Conservation (phyloP, 768 basidiomycete species). For the Lepiota venenata region DNA sequence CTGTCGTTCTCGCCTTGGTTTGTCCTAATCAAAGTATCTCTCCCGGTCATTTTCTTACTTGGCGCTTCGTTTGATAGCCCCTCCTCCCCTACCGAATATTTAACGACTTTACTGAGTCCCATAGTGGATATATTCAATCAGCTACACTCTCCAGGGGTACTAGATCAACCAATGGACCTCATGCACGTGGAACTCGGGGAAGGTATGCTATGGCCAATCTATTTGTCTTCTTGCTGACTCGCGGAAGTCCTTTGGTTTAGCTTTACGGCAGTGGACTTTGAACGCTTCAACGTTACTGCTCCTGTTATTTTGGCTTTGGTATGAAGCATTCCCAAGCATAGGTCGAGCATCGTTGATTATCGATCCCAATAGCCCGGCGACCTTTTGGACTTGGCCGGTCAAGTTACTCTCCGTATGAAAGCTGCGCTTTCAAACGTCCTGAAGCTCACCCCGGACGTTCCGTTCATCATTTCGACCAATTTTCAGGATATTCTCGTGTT, state of each 20-base stretch:
- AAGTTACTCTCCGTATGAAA: slow-evolving; percentile 4
- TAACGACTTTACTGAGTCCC: slow-evolving; percentile 14
- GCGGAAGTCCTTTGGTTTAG: slow-evolving; percentile 12
- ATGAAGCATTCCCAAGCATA: no score
- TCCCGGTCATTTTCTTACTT: not conserved
- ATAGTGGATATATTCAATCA: slow-evolving; percentile 18
- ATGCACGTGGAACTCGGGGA: slow-evolving; percentile 14
- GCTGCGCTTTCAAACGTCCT: slow-evolving; percentile 10
- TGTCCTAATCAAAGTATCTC: not conserved
- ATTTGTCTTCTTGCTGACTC: not conserved
- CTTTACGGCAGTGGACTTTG: slow-evolving; percentile 11
- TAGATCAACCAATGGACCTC: slow-evolving; percentile 16
- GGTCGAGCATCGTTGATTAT: no score
- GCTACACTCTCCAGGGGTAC: slow-evolving; percentile 11
- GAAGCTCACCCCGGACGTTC: slow-evolving; percentile 1
- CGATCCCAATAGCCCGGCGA: not conserved
- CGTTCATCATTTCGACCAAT: slow-evolving; percentile 12
- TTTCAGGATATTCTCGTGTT: slow-evolving; percentile 12
- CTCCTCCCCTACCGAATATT: slow-evolving; percentile 13
- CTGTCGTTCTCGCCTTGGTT: slow-evolving; percentile 3
- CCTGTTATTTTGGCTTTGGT: slow-evolving; percentile 13
- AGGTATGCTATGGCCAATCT: slow-evolving; percentile 10
- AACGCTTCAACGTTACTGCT: not conserved
- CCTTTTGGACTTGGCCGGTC: slow-evolving; percentile 7
- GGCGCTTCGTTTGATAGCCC: not conserved